Evolutionary conservation across 1,139 yeast genomes (phyloP).

Genomic region (Barnettozyma hawaiiensis): DNA sequence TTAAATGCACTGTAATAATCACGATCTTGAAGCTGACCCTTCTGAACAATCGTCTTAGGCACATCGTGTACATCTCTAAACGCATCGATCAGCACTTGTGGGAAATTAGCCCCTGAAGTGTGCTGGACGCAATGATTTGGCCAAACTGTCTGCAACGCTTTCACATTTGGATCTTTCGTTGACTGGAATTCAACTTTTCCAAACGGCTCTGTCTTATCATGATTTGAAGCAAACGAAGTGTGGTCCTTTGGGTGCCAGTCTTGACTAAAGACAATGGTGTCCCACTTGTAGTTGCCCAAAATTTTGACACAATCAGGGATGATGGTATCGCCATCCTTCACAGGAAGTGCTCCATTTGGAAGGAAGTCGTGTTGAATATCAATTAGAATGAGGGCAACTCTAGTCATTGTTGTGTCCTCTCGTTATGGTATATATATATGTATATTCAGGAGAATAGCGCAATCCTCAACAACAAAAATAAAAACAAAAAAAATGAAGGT

Average conservation of each 20-base stretch:
- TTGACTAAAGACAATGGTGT: slow-evolving; percentile 61
- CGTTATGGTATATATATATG: too few species aligned
- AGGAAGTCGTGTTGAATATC: slow-evolving; percentile 86
- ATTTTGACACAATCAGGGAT: slow-evolving; percentile 46
- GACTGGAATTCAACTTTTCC: slow-evolving; percentile 43
- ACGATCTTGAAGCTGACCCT: slow-evolving; percentile 65
- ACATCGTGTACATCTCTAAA: slow-evolving; percentile 25
- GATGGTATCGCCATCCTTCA: slow-evolving; percentile 55
- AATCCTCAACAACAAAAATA: too few species aligned
- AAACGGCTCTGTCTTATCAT: slow-evolving; percentile 48
- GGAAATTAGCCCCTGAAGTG: slow-evolving; percentile 61
- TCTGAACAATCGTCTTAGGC: slow-evolving; percentile 43
- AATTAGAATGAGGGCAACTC: slow-evolving; percentile 59
- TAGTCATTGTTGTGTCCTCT: too few species aligned
- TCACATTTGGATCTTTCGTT: slow-evolving; percentile 39
- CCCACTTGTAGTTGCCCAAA: slow-evolving; percentile 46
- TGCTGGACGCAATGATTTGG: slow-evolving; percentile 86
- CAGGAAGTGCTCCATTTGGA: slow-evolving; percentile 72
- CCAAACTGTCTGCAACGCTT: slow-evolving; percentile 57
- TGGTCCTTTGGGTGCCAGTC: slow-evolving; percentile 89
- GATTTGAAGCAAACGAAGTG: slow-evolving; percentile 74
- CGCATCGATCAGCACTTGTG: slow-evolving; percentile 36
- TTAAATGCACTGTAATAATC: slow-evolving; percentile 89
- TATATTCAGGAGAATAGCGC: too few species aligned
- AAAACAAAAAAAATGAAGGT: too few species aligned